Base-by-base conservation (phyloP, 257 asterid genomes). In the Mentha longifolia region DNA sequence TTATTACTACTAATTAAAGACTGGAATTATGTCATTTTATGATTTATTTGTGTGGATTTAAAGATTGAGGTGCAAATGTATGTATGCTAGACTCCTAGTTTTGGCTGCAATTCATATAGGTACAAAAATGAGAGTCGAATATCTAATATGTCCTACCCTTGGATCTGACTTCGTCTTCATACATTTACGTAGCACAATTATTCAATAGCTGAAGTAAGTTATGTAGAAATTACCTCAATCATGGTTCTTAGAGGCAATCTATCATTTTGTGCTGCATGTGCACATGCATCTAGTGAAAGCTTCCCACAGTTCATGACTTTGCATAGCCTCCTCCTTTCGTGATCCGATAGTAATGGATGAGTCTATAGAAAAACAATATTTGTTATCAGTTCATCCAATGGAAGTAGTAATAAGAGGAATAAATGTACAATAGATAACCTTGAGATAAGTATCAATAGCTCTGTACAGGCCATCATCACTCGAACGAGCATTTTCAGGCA, bases 191-290 rank as follows among this genome's bases (percentile, higher is more conserved):
- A 35, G 39, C 39, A 35, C 39, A 35, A 7, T 35, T 35, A 35
- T 0, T 60, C n/a, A 7, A 30, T 17, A 33, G 66, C 63, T 33
- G 59, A 54, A 62, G 15, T 35, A 30, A 61, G n/a, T 52, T 31
- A 16, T 14, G 20, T 39, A 70, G 57, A 67, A 49, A 68, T 85
- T 35, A 92, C 97, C 97, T 92, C 96, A 71, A 87, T 90, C 45
- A 83, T 67, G 37, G 91, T 92, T 82, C 98, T 79, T 65, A 90
- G 81, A 22, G 97, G 97, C 86, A 92, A 62, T 74, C 98, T 83
- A n/a, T 92, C 96, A 70, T 92, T 92, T 62, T 92, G 97, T 61
- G 97, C 92, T 49, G 95, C 97, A 78, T 92, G 98, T 70, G 83
- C 81, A 52, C 95, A 84, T 70, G 92, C 98, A 79, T 92, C 98